phyloP scores from a whole-genome alignment of 129 eudicot species.

The Rutidosis leptorrhynchoides region DNA sequence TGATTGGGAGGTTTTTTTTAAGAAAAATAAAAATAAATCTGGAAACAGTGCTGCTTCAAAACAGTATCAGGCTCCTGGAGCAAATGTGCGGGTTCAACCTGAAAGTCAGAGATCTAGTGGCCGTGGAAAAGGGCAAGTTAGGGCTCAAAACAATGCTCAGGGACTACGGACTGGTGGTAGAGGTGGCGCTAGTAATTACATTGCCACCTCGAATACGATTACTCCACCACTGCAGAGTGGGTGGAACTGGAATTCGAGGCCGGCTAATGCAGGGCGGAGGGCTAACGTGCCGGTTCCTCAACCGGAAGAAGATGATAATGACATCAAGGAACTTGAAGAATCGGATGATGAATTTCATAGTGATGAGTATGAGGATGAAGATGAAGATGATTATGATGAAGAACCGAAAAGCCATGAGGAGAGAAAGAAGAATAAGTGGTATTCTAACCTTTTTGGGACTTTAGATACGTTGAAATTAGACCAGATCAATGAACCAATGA shows the following conservation, averaged over 20 bases:
- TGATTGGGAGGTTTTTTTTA: constrained; percentile 58
- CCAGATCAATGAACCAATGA: constrained; percentile 34
- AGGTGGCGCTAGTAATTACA: constrained; percentile 34
- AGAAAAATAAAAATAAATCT: constrained; percentile 46
- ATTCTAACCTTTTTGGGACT: constrained; percentile 40
- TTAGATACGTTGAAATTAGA: constrained; percentile 46
- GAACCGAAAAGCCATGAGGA: constrained; percentile 53
- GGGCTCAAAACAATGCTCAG: constrained; percentile 40
- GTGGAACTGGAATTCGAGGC: constrained; percentile 53
- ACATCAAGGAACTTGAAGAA: constrained; percentile 28
- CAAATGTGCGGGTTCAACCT: constrained; percentile 41
- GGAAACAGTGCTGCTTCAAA: constrained; percentile 33
- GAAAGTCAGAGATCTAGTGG: constrained; percentile 42
- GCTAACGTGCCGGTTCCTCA: constrained; percentile 5
- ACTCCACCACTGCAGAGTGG: constrained; percentile 65
- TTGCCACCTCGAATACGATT: constrained; percentile 22
- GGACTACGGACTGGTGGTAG: constrained; percentile 40
- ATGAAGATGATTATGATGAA: constrained; percentile 55
- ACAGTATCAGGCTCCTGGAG: constrained; percentile 31
- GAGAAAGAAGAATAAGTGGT: constrained; percentile 53
- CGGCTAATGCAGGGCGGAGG: constrained; percentile 27
- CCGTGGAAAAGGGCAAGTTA: constrained; percentile 33
- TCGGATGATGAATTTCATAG: constrained; percentile 53
- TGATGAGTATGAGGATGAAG: no score
- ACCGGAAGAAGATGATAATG: background rate